Evolutionary conservation across 2,329 filamentous ascomycete genomes (phyloP), one percentile per base, ranked within the genome.

Genomic region (Diaporthe eres): DNA sequence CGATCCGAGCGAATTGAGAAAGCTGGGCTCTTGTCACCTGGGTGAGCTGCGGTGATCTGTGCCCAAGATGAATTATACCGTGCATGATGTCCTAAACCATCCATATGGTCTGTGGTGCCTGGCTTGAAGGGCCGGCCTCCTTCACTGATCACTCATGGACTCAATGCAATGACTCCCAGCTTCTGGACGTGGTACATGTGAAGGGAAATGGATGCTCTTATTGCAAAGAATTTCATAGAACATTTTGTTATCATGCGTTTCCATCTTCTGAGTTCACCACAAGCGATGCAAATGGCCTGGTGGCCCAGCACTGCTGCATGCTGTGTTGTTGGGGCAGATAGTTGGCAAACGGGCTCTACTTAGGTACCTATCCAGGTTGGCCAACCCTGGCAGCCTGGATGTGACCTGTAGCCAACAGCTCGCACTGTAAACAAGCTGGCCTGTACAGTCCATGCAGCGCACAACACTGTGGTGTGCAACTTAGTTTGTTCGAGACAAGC

Each of bases 1-100:
- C 72, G 73, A 77, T 60, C 70, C 72, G 53, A 68, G 73, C 67
- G 72, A 17, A 37, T 28, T 19, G 31, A 42, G 12, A 17, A 19
- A 13, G 39, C 60, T 44, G 25, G 22, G 58, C 39, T 44, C 34
- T 25, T 63, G 39, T 44, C n/a, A 63, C 15, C n/a, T 15, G 34
- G 39, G 4, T 44, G 9, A 17, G 19, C 4, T 17, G 5, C 12
- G 25, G 25, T 17, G 13, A 25, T 42, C 6, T 12, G 28, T n/a
- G 37, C n/a, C 25, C 58, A 25, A 6, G 10, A 47, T 31, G 25
- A 28, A 25, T 22, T 2, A 25, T 61, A 25, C 22, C 37, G 10
- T 39, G 12, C 22, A 61, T 25, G 22, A 49, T 31, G 4, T 9
- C 7, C 19, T 28, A 1, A n/a, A 44, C 10, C 12, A 8, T 12